Conservation (phyloP, 352 stramenopile species). For the Phytophthora citrophthora region DNA sequence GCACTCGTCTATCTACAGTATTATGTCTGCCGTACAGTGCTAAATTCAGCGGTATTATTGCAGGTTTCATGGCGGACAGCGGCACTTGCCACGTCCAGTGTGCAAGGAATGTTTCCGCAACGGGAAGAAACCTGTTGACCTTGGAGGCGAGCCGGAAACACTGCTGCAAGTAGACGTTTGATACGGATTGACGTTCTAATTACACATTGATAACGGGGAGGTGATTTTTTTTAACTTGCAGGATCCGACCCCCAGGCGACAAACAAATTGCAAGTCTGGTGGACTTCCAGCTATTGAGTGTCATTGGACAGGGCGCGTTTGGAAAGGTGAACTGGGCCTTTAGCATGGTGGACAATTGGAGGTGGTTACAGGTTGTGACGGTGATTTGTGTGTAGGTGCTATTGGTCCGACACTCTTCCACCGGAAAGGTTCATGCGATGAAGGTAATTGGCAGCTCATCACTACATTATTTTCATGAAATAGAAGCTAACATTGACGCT, state of each 20-base stretch:
- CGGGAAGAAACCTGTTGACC: slow-evolving; percentile 44
- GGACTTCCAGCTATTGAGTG: slow-evolving; percentile 97
- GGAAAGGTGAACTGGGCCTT: slow-evolving; percentile 44
- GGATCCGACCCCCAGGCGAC: slow-evolving; percentile 25
- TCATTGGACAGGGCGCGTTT: slow-evolving; percentile 93
- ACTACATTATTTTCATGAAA: no score
- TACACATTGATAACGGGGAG: background rate
- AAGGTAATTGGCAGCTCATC: slow-evolving; percentile 47
- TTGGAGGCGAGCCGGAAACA: slow-evolving; percentile 37
- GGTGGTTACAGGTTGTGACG: background rate
- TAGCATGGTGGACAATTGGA: background rate
- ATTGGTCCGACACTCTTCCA: slow-evolving; percentile 69
- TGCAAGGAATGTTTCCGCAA: slow-evolving; percentile 81
- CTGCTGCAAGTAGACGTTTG: slow-evolving; percentile 17
- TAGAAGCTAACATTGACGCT: no score
- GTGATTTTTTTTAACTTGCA: slow-evolving; percentile 7
- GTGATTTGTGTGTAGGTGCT: slow-evolving; percentile 49
- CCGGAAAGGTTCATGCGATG: slow-evolving; percentile 77
- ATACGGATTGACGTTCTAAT: background rate
- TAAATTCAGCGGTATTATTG: slow-evolving; percentile 26
- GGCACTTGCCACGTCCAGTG: slow-evolving; percentile 52
- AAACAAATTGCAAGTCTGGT: slow-evolving; percentile 77
- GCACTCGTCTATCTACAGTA: no score
- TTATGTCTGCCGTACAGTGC: background rate
- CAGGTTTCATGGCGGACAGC: slow-evolving; percentile 71